phyloP scores from a whole-genome alignment of 2,329 filamentous ascomycete species.

The Fusarium dlaminii region DNA sequence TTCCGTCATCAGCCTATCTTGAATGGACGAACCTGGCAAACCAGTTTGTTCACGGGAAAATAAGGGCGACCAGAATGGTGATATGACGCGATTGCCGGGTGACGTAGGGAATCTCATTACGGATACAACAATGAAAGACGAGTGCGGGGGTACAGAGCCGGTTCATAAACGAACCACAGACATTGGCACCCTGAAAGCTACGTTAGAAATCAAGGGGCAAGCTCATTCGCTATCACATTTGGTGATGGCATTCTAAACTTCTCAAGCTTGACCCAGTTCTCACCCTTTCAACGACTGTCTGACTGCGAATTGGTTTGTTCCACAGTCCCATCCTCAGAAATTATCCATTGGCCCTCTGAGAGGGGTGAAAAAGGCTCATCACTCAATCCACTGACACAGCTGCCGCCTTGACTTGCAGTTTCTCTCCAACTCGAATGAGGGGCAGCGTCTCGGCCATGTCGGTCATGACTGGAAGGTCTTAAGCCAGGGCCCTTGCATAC shows the following conservation, averaged over 20 bases:
- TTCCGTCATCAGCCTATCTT: neutral
- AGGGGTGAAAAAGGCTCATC: conserved; percentile 12
- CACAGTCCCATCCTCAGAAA: conserved; percentile 2
- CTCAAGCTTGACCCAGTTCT: neutral
- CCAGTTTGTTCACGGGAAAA: conserved; percentile 18
- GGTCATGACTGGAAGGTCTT: conserved; percentile 21
- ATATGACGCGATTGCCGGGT: conserved; percentile 36
- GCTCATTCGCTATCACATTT: conserved; percentile 7
- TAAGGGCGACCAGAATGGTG: conserved; percentile 20
- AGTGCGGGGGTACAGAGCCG: conserved; percentile 16
- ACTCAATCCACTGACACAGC: conserved; percentile 6
- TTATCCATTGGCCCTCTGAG: neutral
- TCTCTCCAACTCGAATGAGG: conserved; percentile 20
- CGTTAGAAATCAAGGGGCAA: conserved; percentile 19
- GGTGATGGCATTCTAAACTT: conserved; percentile 15
- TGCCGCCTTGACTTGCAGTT: conserved; percentile 8
- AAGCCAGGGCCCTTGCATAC: conserved; percentile 7
- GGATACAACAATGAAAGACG: conserved; percentile 19
- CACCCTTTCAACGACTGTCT: conserved; percentile 7
- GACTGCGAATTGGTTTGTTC: conserved; percentile 6
- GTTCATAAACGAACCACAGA: conserved; percentile 11
- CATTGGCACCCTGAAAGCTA: conserved; percentile 3
- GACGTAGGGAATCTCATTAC: conserved; percentile 39
- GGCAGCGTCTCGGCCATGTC: conserved; percentile 22
- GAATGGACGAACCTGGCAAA: neutral